A percentile compares a stretch with the other conserved stretches of the same genome.
phyloP scores from a whole-genome alignment of 208 protist species.

The Acanthamoeba healyi region DNA sequence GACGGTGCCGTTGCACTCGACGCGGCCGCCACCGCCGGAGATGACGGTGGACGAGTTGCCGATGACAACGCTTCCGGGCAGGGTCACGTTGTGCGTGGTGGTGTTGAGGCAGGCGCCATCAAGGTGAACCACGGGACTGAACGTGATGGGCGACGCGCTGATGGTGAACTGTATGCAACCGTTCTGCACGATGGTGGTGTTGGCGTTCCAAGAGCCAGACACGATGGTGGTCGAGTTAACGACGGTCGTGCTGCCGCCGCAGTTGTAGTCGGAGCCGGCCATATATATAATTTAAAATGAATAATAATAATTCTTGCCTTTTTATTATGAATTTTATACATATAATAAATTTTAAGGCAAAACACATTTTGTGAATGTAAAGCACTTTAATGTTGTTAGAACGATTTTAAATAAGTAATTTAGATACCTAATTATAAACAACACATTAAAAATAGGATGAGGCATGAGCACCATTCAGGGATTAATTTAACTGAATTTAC shows the following conservation, averaged over 20 bases:
- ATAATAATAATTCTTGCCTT: no score
- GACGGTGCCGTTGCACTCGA: slow-evolving; percentile 32
- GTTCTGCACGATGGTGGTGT: slow-evolving; percentile 3
- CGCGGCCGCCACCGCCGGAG: slow-evolving; percentile 8
- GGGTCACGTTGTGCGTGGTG: slow-evolving; percentile 18
- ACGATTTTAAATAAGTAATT: no score
- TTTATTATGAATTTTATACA: no score
- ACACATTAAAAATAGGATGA: no score
- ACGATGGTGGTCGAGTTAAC: slow-evolving; percentile 25
- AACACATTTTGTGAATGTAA: no score
- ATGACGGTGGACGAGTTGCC: slow-evolving; percentile 1
- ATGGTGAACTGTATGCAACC: slow-evolving; percentile 26
- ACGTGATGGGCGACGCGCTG: background rate
- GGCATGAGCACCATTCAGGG: no score
- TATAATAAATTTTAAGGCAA: no score
- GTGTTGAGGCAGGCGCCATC: slow-evolving; percentile 46
- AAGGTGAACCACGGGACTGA: background rate
- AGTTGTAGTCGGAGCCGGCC: background rate
- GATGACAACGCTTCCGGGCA: slow-evolving; percentile 55
- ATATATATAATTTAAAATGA: no score
- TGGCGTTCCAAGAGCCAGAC: slow-evolving; percentile 42
- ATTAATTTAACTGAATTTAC: no score
- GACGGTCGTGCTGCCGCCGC: slow-evolving; percentile 18
- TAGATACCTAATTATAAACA: no score
- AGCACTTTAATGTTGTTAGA: no score